A percentile compares a stretch with the other conserved stretches of the same genome.
Conservation (phyloP, 495 filamentous ascomycete species). For the Chaetomium tenue region DNA sequence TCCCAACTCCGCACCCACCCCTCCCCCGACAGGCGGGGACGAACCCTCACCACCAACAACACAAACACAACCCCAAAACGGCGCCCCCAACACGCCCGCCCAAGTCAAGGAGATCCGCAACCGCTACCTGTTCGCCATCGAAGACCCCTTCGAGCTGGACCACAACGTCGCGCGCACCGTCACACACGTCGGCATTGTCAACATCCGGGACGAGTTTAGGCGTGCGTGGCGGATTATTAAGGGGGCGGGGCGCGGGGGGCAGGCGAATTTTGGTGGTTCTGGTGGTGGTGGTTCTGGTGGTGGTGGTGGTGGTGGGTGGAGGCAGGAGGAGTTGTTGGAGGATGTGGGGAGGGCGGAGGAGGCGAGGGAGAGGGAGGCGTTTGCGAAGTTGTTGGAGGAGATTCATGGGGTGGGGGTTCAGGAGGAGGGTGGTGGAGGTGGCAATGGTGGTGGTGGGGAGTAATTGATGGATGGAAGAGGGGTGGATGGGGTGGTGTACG, state of each 20-base stretch:
- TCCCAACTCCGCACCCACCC: too few species aligned
- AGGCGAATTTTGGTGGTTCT: not conserved
- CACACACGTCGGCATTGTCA: slow-evolving; percentile 67
- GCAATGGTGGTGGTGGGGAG: not conserved
- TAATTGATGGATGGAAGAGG: too few species aligned
- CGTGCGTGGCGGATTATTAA: slow-evolving; percentile 66
- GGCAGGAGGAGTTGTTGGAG: slow-evolving; percentile 41
- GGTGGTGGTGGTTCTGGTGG: not conserved
- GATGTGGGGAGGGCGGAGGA: slow-evolving; percentile 33
- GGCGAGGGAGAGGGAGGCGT: slow-evolving; percentile 33
- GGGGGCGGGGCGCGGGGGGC: slow-evolving; percentile 29
- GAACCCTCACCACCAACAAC: too few species aligned
- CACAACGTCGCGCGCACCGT: slow-evolving; percentile 85
- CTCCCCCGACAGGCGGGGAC: too few species aligned
- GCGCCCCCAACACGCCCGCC: slow-evolving; percentile 10
- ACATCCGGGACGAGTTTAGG: slow-evolving; percentile 76
- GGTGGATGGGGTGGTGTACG: not conserved
- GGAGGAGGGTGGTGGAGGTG: not conserved
- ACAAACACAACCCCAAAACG: too few species aligned
- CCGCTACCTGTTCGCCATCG: slow-evolving; percentile 81
- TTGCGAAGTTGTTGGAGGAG: slow-evolving; percentile 40
- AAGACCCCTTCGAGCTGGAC: slow-evolving; percentile 80
- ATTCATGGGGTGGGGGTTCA: slow-evolving; percentile 36
- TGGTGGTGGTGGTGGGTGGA: slow-evolving; percentile 1
- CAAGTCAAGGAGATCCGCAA: slow-evolving; percentile 64